A percentile compares a stretch with the other conserved stretches of the same genome.
These are phyloP conservation scores for Ceratocystis variospora DNA, from an alignment of 2,329 filamentous ascomycete genomes.

Conservation along the genomic window DNA sequence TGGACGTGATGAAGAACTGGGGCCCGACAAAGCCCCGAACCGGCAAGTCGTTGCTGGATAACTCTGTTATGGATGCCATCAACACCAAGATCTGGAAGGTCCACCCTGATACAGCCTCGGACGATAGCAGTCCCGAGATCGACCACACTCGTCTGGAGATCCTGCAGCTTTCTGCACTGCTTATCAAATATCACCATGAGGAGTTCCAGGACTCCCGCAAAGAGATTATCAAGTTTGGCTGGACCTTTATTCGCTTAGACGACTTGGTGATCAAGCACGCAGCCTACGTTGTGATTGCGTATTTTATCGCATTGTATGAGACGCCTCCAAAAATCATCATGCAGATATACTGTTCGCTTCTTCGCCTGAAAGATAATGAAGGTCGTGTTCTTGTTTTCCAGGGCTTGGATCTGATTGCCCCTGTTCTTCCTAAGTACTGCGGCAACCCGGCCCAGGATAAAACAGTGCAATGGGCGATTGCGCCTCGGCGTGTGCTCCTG, in stretches of 20 bases:
- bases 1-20: conserved; percentile 85
- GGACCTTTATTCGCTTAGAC: conserved; percentile 96
- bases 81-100: conserved; percentile 91
- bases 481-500: conserved; percentile 76
- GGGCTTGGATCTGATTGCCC: conserved; percentile 86
- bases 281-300: conserved; percentile 90
- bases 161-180: conserved; percentile 81
- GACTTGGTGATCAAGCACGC: conserved; percentile 99
- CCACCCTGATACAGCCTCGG: conserved; percentile 64
- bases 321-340: conserved; percentile 91
- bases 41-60: conserved; percentile 59
- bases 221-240: conserved; percentile 97
- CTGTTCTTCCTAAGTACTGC: conserved; percentile 76
- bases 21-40: conserved; percentile 40
- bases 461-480: conserved; percentile 75
- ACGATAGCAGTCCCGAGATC: conserved; percentile 72
- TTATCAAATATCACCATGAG: conserved; percentile 86
- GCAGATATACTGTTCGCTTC: conserved; percentile 82
- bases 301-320: conserved; percentile 95
- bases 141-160: conserved; percentile 95
- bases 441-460: conserved; percentile 52
- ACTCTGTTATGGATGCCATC: conserved; percentile 73
- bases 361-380: conserved; percentile 91
- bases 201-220: conserved; percentile 85
- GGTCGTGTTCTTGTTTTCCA: conserved; percentile 85